phyloP scores from a whole-genome alignment of 441 rosid species.

The Cnidoscolus chayamansa region DNA sequence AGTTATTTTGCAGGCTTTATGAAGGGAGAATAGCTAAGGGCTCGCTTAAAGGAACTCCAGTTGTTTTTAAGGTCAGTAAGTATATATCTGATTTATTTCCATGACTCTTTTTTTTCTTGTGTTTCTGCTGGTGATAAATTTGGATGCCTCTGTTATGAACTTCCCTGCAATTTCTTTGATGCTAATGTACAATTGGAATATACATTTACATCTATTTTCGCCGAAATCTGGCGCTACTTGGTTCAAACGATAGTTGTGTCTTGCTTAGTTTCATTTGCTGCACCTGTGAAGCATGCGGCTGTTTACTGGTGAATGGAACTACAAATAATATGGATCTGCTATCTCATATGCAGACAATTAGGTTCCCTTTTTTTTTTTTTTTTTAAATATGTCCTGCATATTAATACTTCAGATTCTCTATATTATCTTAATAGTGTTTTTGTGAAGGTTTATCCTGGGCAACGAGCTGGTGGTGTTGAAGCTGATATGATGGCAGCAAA shows the following conservation, averaged over 20 bases:
- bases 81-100: background rate
- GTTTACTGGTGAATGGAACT: background rate
- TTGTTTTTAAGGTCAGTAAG: conserved; percentile 61
- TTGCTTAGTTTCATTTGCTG: background rate
- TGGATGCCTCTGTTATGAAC: background rate
- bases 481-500: conserved; percentile 98
- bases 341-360: background rate
- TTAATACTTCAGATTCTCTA: background rate
- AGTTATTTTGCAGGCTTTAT: conserved; percentile 80
- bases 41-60: conserved; percentile 57
- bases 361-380: background rate
- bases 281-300: background rate
- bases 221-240: background rate
- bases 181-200: background rate
- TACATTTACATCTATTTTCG: background rate
- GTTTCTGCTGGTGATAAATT: background rate
- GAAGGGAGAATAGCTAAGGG: conserved; percentile 90
- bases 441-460: conserved; percentile 87
- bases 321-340: background rate
- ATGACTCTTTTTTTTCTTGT: background rate
- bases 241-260: background rate
- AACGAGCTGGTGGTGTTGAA: conserved; percentile 74
- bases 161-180: conserved; percentile 1
- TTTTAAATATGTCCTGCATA: background rate
- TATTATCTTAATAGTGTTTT: conserved; percentile 9